These are phyloP conservation scores for Pythium vanterpoolii DNA, from an alignment of 352 stramenopile species.

Conservation along the genomic window DNA sequence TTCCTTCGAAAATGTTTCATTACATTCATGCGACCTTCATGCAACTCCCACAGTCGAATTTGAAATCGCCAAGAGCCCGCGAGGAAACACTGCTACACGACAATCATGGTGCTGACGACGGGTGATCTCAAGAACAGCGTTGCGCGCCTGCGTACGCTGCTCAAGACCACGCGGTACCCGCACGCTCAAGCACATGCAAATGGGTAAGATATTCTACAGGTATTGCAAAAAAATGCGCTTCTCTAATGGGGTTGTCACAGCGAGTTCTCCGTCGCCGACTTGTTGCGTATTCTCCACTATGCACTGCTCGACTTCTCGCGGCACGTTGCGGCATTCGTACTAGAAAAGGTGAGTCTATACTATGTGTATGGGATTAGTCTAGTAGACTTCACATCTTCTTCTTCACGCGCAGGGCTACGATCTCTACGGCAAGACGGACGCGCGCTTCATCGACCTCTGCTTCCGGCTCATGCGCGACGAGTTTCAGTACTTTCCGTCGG, in stretches of 20 bases:
- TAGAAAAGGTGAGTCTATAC: conserved; percentile 26
- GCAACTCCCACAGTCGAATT: conserved; percentile 3
- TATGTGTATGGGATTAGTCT: not conserved
- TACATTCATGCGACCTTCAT: conserved; percentile 18
- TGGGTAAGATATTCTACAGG: conserved; percentile 13
- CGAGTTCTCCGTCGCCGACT: conserved; percentile 22
- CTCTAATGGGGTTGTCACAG: not conserved
- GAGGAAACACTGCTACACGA: not conserved
- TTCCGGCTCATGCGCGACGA: conserved; percentile 74
- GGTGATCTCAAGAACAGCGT: conserved; percentile 52
- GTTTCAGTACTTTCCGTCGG: conserved; percentile 64
- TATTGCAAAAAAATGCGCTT: not conserved
- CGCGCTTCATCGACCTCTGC: conserved; percentile 67
- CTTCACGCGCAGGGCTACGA: conserved; percentile 45
- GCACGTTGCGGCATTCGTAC: conserved; percentile 51
- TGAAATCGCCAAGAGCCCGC: not conserved
- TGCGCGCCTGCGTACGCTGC: conserved; percentile 53
- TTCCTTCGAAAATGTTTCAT: not conserved
- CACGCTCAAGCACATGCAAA: conserved; percentile 29
- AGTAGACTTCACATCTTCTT: not conserved
- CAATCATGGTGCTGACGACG: conserved; percentile 15
- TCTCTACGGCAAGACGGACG: conserved; percentile 73
- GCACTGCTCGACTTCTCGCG: conserved; percentile 73
- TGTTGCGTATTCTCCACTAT: conserved; percentile 70
- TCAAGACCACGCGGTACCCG: conserved; percentile 51